phyloP scores from a whole-genome alignment of 1,284 basidiomycete genomes.

The Porodaedalea pini region DNA sequence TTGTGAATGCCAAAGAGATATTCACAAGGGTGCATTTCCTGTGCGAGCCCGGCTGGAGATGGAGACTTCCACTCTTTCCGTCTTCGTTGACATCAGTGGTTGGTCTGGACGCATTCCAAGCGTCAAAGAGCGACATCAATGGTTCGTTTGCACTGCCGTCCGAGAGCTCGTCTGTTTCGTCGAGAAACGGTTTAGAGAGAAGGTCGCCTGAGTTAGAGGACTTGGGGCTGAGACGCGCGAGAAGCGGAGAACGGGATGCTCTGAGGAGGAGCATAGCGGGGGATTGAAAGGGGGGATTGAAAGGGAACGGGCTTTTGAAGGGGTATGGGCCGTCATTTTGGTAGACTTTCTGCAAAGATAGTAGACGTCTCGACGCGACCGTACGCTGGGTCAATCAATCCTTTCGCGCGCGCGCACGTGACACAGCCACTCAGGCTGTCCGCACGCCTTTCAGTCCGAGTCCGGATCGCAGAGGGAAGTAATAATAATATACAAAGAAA shows the following conservation, averaged over 20 bases:
- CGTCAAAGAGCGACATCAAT: constrained; percentile 42
- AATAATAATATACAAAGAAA: too few species aligned
- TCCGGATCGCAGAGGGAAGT: too few species aligned
- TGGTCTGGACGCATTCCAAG: constrained; percentile 63
- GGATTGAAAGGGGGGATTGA: background rate
- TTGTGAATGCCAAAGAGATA: constrained; percentile 50
- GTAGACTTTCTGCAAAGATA: constrained; percentile 7
- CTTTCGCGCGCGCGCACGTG: constrained; percentile 3
- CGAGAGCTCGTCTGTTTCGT: background rate
- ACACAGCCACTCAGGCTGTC: background rate
- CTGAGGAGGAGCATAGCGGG: constrained; percentile 14
- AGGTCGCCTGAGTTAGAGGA: background rate
- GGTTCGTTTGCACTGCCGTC: constrained; percentile 2
- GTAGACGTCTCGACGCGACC: background rate
- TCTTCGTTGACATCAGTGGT: constrained; percentile 33
- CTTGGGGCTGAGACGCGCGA: constrained; percentile 6
- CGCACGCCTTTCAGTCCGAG: too few species aligned
- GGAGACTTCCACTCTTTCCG: constrained; percentile 32
- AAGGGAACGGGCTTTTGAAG: constrained; percentile 12
- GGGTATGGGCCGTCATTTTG: constrained; percentile 9
- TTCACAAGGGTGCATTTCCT: constrained; percentile 55
- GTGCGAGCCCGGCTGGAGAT: constrained; percentile 63
- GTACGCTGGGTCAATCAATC: background rate
- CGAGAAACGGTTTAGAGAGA: constrained; percentile 13
- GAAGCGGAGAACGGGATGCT: constrained; percentile 11